Base-by-base conservation (phyloP, 1,139 yeast genomes). In the Maudiozyma humilis region DNA sequence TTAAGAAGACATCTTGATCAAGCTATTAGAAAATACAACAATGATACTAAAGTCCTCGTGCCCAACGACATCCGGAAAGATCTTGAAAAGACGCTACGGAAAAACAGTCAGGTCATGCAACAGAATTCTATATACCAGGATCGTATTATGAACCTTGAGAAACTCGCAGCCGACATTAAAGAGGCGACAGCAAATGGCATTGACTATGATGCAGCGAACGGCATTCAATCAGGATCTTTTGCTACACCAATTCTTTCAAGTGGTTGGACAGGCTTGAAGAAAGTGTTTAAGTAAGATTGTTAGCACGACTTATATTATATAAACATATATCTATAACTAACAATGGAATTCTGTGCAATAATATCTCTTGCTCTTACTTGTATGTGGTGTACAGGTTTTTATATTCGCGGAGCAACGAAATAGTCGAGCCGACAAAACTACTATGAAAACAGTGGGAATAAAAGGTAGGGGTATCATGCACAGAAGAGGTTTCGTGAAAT, bases 21-120 rank as follows among this genome's bases (percentile, higher is more conserved):
- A 14, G 57, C 64, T 20, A 55, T 57, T 29, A 43, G 53, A 5
- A 56, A 57, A 32, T 65, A 64, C 41, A 55, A 55, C 20, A 53
- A 63, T 10, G 49, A 54, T 18, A 59, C 58, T 3, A 65, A 60
- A 25, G 47, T 57, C 1, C 50, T 54, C 12, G 50, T 67, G 12
- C 71, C 72, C n/a, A 60, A 58, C 1, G 64, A 66, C 30, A 54
- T 74, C 36, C 69, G 69, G 43, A 64, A 59, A n/a, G 76, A 73
- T 48, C 57, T 71, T 43, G 70, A 67, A 44, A 71, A 72, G 46
- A 73, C 72, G 53, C 80, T 73, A 81, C 80, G 63, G 55, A 72
- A 72, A 66, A 83, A 71, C 63, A 71, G 61, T 37, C 75, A 72
- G 53, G 80, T 77, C 14, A 76, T 76, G 80, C 75, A 69, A 42